These are phyloP conservation scores for Talaromyces sp. DNA, from an alignment of 2,329 filamentous ascomycete species.

Conservation along the genomic window DNA sequence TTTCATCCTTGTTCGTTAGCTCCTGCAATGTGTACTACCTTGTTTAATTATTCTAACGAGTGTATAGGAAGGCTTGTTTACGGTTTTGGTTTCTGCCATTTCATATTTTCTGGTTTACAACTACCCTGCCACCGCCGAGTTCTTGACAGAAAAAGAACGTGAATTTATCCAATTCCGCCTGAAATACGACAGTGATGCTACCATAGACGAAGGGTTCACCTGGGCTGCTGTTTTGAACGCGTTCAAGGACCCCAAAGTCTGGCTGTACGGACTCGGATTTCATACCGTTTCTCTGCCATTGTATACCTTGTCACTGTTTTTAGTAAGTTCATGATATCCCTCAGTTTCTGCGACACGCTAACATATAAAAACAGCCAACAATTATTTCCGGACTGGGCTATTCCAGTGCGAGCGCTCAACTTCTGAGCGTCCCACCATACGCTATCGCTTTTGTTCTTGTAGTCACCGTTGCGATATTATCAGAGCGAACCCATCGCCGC, in stretches of 20 bases:
- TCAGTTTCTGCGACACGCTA: slow-evolving; percentile 1
- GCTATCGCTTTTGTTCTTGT: slow-evolving; percentile 22
- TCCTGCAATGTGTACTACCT: slow-evolving; percentile 22
- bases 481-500: slow-evolving; percentile 22
- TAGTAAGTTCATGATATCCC: slow-evolving; percentile 18
- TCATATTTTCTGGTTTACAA: slow-evolving; percentile 30
- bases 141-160: slow-evolving; percentile 42
- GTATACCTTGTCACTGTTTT: slow-evolving; percentile 36
- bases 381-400: slow-evolving; percentile 43
- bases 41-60: slow-evolving; percentile 53
- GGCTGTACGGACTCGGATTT: slow-evolving; percentile 59
- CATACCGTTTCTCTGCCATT: slow-evolving; percentile 43
- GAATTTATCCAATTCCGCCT: slow-evolving; percentile 37
- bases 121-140: slow-evolving; percentile 31
- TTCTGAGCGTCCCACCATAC: slow-evolving; percentile 21
- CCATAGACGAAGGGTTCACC: slow-evolving; percentile 57
- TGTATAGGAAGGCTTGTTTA: slow-evolving; percentile 64
- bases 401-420: slow-evolving; percentile 43
- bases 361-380: slow-evolving; percentile 41
- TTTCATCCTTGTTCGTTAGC: slow-evolving; percentile 57
- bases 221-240: slow-evolving; percentile 64
- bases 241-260: slow-evolving; percentile 64
- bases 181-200: slow-evolving; percentile 48
- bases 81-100: slow-evolving; percentile 59
- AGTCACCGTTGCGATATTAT: slow-evolving; percentile 18